phyloP scores from a whole-genome alignment of 495 filamentous ascomycete genomes.

The Durotheca rogersii region DNA sequence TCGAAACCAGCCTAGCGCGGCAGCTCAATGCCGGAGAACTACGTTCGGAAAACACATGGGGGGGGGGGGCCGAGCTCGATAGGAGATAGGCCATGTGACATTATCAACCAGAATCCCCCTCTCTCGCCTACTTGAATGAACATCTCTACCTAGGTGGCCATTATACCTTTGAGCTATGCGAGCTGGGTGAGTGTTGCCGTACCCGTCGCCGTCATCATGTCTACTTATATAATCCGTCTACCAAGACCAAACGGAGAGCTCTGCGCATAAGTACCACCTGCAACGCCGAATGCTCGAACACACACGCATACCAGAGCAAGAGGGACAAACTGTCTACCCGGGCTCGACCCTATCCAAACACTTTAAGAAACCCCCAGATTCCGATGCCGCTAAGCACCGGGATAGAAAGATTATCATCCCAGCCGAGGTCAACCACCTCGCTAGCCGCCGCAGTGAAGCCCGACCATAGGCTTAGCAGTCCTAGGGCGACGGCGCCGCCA shows the following conservation, averaged over 20 bases:
- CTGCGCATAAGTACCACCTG: slow-evolving; percentile 1
- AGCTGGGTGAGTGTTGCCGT: slow-evolving; percentile 21
- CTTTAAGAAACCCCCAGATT: slow-evolving; percentile 89
- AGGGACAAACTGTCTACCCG: slow-evolving; percentile 11
- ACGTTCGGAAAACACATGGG: not conserved
- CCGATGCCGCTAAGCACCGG: slow-evolving; percentile 87
- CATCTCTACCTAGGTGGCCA: slow-evolving; percentile 4
- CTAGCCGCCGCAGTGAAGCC: slow-evolving; percentile 83
- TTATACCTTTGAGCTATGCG: slow-evolving; percentile 10
- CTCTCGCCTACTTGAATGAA: slow-evolving; percentile 5
- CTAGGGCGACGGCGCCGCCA: slow-evolving; percentile 73
- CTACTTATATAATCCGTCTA: slow-evolving; percentile 27
- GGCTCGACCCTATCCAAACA: slow-evolving; percentile 64
- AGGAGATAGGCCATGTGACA: slow-evolving; percentile 14
- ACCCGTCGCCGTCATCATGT: slow-evolving; percentile 15
- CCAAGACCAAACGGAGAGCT: slow-evolving; percentile 7
- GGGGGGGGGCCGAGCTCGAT: no score
- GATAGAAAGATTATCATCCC: slow-evolving; percentile 98
- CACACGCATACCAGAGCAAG: slow-evolving; percentile 4
- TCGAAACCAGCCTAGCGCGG: no score
- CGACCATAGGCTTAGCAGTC: slow-evolving; percentile 80
- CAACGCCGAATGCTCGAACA: slow-evolving; percentile 25
- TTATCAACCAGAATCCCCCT: slow-evolving; percentile 2
- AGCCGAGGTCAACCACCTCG: slow-evolving; percentile 86
- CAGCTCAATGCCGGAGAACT: no score